phyloP scores from a whole-genome alignment of 2,329 filamentous ascomycete genomes.

The Torrubiellomyces zombiae region DNA sequence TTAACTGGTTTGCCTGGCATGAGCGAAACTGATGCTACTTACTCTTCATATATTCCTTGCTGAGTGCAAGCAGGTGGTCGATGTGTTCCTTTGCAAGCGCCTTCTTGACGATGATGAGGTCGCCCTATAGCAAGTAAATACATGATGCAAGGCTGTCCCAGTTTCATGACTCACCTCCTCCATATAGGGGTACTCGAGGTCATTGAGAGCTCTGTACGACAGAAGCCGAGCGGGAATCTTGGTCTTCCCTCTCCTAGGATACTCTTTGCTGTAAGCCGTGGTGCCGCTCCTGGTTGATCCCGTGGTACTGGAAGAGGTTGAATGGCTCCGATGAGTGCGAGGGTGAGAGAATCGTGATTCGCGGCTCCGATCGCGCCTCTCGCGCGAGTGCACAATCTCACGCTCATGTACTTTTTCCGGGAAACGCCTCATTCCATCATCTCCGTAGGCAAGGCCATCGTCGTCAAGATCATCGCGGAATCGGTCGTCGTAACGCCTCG shows the following conservation, averaged over 20 bases:
- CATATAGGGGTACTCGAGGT: conserved; percentile 71
- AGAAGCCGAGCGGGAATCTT: conserved; percentile 70
- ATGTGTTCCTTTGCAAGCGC: conserved; percentile 84
- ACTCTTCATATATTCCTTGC: conserved; percentile 57
- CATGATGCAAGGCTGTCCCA: background rate
- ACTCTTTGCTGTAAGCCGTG: conserved; percentile 40
- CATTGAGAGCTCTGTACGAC: conserved; percentile 62
- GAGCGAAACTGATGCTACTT: conserved; percentile 8
- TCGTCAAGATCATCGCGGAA: conserved; percentile 50
- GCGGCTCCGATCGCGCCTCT: conserved; percentile 24
- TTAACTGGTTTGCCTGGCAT: too few relatives aligned
- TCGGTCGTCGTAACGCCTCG: conserved; percentile 36
- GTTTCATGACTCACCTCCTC: conserved; percentile 73
- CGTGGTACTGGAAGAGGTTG: conserved; percentile 26
- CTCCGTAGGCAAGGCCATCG: conserved; percentile 50
- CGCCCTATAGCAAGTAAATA: conserved; percentile 36
- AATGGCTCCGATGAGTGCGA: conserved; percentile 22
- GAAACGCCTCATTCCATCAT: conserved; percentile 53
- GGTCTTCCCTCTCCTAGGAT: conserved; percentile 76
- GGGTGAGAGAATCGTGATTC: conserved; percentile 23
- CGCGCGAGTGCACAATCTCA: conserved; percentile 35
- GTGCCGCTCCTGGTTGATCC: conserved; percentile 30
- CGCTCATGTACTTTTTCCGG: conserved; percentile 44
- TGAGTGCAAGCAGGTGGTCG: conserved; percentile 71
- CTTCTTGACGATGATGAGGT: conserved; percentile 64